phyloP scores from a whole-genome alignment of 78 protist species.

The Mastigamoeba balamuthi region DNA sequence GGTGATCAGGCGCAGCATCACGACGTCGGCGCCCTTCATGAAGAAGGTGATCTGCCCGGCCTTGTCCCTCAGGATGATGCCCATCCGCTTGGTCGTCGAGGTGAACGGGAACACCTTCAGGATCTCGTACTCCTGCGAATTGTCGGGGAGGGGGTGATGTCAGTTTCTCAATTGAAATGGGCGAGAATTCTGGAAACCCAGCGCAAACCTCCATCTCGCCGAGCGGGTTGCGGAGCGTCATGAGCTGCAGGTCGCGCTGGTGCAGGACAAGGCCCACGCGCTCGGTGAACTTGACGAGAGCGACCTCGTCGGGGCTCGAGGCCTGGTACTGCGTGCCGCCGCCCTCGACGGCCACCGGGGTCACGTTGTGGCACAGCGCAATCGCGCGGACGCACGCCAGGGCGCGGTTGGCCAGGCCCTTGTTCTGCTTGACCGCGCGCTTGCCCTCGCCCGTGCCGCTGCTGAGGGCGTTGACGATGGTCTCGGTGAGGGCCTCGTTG shows the following conservation, averaged over 20 bases:
- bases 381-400: slow-evolving; percentile 48
- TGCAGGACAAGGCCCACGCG: slow-evolving; percentile 52
- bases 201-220: slow-evolving; percentile 20
- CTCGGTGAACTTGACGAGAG: slow-evolving; percentile 89
- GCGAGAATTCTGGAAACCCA: too few species aligned
- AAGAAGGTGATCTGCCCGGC: slow-evolving; percentile 52
- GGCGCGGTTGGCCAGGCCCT: neutral
- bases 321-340: slow-evolving; percentile 74
- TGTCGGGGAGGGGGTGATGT: too few species aligned
- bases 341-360: slow-evolving; percentile 53
- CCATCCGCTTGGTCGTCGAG: slow-evolving; percentile 92
- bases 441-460: neutral
- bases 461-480: neutral
- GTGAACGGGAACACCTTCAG: slow-evolving; percentile 88
- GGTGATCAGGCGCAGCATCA: slow-evolving; percentile 29
- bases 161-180: too few species aligned
- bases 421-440: neutral
- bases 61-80: slow-evolving; percentile 75
- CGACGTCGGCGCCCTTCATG: slow-evolving; percentile 76
- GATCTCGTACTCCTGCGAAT: slow-evolving; percentile 55
- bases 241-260: slow-evolving; percentile 40
- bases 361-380: slow-evolving; percentile 94
- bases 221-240: slow-evolving; percentile 41
- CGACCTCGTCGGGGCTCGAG: slow-evolving; percentile 93
- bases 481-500: neutral